These are phyloP conservation scores for Coniferiporia weirii DNA, from an alignment of 1,284 basidiomycete genomes.

Conservation along the genomic window DNA sequence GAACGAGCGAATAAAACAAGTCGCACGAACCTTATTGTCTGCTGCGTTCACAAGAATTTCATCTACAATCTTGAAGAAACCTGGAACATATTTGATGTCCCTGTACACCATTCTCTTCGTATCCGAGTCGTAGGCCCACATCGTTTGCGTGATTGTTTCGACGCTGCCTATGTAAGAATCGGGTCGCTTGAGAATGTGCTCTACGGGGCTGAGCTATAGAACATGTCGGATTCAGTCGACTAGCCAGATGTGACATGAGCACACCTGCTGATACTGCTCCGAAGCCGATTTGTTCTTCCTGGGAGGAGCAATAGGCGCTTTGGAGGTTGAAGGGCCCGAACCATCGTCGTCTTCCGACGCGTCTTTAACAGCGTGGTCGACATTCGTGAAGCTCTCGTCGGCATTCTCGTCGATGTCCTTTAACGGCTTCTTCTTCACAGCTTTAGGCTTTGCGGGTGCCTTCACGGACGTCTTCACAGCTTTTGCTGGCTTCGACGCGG, in stretches of 20 bases:
- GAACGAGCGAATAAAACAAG: conserved; percentile 13
- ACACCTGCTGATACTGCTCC: conserved; percentile 89
- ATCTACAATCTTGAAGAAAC: conserved; percentile 99
- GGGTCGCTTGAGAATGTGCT: conserved; percentile 94
- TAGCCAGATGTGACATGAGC: conserved; percentile 19
- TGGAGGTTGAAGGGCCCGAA: conserved; percentile 31
- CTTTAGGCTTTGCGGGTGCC: conserved; percentile 37
- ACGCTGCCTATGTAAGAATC: conserved; percentile 98
- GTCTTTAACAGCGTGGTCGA: conserved; percentile 34
- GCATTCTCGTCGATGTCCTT: conserved; percentile 58
- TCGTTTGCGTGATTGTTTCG: conserved; percentile 75
- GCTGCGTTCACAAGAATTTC: conserved; percentile 99
- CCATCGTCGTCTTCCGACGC: conserved; percentile 38
- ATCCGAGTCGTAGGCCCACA: conserved; percentile 89
- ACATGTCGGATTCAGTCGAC: conserved; percentile 11
- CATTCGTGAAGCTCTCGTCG: conserved; percentile 31
- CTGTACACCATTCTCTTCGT: conserved; percentile 76
- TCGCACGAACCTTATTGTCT: conserved; percentile 82
- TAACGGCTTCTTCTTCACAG: conserved; percentile 68
- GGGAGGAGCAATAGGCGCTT: conserved; percentile 27
- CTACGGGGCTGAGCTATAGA: conserved; percentile 84
- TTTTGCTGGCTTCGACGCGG: conserved; percentile 23
- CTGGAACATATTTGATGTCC: conserved; percentile 91
- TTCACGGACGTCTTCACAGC: conserved; percentile 32
- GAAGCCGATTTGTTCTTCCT: conserved; percentile 82